Evolutionary conservation across 257 asterid genomes (phyloP), one percentile per base, ranked within the genome.

Genomic region (Nicotiana obtusifolia): DNA sequence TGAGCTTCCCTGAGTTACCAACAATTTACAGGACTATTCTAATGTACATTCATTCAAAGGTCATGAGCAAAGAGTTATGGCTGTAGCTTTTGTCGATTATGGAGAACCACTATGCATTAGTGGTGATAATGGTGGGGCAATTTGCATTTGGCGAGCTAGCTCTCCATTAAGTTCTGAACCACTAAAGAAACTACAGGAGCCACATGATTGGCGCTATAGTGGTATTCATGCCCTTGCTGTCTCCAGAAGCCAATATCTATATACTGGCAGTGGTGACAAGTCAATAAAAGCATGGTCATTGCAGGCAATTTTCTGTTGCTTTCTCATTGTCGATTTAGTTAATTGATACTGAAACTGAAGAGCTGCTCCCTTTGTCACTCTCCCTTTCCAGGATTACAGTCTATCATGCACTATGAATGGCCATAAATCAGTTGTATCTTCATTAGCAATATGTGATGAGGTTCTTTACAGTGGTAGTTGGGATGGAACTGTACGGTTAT

Each of bases 391-490:
- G 97, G 97, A 94, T 86, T 90, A 92, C 86, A 85, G 86, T 24
- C 61, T 95, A 31, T 83, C 87, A 10, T 88, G 89, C 85, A 80
- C 89, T 61, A 92, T 94, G 97, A 90, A 89, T 31, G 99, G 98
- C 83, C 99, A 95, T 81, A 92, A 78, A 67, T 92, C 97, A 67
- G 94, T 90, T 28, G 98, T 95, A 80, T 93, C 98, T 3, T 84
- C 93, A 3, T 82, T 95, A 73, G 84, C 86, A 78, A 88, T 92
- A 85, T 86, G 88, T 81, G 67, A 82, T 52, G 95, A 94, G 47
- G 91, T 92, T 83, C 97, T 95, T 80, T 95, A 90, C 78, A 94
- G 97, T 85, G 99, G 98, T 84, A 95, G 99, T 86, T 94, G 97
- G 99, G 99, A 95, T 67, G 99, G 98, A 77, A 91, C 97, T 54